Base-by-base conservation (phyloP, 495 filamentous ascomycete species). In the Hamigera avellanea region DNA sequence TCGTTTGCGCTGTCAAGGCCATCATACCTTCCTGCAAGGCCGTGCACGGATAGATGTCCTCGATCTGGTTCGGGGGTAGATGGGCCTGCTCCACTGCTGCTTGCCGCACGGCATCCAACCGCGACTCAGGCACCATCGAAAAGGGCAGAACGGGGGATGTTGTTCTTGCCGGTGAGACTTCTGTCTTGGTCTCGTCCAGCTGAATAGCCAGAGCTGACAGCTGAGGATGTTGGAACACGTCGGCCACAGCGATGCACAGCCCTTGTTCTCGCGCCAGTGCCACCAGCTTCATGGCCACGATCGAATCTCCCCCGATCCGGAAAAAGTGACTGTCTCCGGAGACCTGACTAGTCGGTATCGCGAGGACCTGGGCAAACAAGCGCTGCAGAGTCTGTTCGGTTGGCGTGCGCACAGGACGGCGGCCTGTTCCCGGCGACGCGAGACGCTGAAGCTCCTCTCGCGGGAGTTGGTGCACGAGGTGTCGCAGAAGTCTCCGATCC, bases 171-270 rank as follows among this genome's bases (percentile, higher is more conserved):
- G n/a, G n/a, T n/a, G n/a, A n/a, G n/a, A n/a, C n/a, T n/a, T n/a
- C n/a, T n/a, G n/a, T n/a, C n/a, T n/a, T n/a, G n/a, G n/a, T n/a
- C n/a, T n/a, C n/a, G n/a, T n/a, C n/a, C n/a, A n/a, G n/a, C n/a
- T n/a, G n/a, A n/a, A n/a, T n/a, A n/a, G 53, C 56, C 56, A 64
- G 56, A n/a, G 61, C 60, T 2, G 48, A 41, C 3, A 65, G 45
- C 29, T 42, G 55, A 1, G 56, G 54, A n/a, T 55, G 40, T 8
- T 44, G 41, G 26, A 62, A 63, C 15, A 66, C 58, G 33, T 52
- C 46, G 9, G 49, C 52, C 1, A 66, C 54, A n/a, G 44, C 58
- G 6, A 67, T 44, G 1, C 37, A 39, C 12, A 61, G 45, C 2
- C 48, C 44, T 7, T 26, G 25, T 1, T 49, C 27, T 18, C 48